phyloP scores from a whole-genome alignment of 2,329 filamentous ascomycete genomes.

The Diplodia intermedia region DNA sequence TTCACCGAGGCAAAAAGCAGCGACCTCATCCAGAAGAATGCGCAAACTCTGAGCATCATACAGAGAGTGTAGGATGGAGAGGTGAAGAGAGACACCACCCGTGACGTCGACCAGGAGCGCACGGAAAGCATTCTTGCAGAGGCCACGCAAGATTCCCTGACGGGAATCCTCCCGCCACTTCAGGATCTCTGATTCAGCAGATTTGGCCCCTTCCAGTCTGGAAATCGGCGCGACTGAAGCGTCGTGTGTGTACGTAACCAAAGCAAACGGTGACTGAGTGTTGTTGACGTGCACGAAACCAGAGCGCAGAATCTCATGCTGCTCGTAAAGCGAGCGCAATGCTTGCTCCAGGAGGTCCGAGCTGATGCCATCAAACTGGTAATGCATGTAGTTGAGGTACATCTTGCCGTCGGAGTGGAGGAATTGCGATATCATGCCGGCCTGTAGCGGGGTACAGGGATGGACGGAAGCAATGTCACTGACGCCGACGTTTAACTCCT shows the following conservation, averaged over 20 bases:
- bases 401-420: constrained; percentile 68
- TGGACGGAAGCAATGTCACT: constrained; percentile 63
- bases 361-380: constrained; percentile 57
- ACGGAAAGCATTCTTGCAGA: constrained; percentile 69
- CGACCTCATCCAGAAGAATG: constrained; percentile 68
- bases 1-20: constrained; percentile 44
- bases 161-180: constrained; percentile 40
- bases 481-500: constrained; percentile 42
- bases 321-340: constrained; percentile 63
- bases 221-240: constrained; percentile 47
- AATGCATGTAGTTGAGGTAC: constrained; percentile 77
- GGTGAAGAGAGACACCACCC: constrained; percentile 45
- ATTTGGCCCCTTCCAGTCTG: constrained; percentile 3
- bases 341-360: constrained; percentile 58
- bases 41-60: constrained; percentile 83
- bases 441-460: constrained; percentile 81
- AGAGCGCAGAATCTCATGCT: constrained; percentile 76
- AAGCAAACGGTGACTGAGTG: constrained; percentile 69
- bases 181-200: constrained; percentile 27
- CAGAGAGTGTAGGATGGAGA: constrained; percentile 77
- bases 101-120: constrained; percentile 56
- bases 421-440: constrained; percentile 79
- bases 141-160: constrained; percentile 48
- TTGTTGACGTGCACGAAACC: constrained; percentile 72
- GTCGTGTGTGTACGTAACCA: constrained; percentile 66